phyloP scores from a whole-genome alignment of 2,329 filamentous ascomycete species.

The Nakataea oryzae region DNA sequence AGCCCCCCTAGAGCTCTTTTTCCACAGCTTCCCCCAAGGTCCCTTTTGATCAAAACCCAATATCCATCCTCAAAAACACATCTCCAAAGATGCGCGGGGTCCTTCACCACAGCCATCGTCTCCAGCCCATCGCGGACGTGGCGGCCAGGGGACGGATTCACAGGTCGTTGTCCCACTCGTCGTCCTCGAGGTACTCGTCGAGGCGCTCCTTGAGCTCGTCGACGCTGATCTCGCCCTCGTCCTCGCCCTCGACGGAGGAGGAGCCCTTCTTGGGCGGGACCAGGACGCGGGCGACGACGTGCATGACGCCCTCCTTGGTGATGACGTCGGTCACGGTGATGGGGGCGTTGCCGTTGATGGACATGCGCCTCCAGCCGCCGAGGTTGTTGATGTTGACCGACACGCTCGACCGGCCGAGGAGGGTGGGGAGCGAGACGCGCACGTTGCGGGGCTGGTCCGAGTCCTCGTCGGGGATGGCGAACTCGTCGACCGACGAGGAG shows the following conservation, averaged over 20 bases:
- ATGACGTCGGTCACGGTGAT: slow-evolving; percentile 61
- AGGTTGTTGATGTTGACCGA: slow-evolving; percentile 61
- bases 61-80: not conserved
- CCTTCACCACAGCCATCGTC: not conserved
- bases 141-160: not conserved
- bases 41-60: too few relatives aligned
- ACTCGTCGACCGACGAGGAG: slow-evolving; percentile 13
- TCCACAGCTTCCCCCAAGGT: too few relatives aligned
- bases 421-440: slow-evolving; percentile 62
- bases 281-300: slow-evolving; percentile 62
- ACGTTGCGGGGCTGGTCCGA: slow-evolving; percentile 8
- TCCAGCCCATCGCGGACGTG: not conserved
- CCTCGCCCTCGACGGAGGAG: slow-evolving; percentile 19
- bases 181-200: slow-evolving; percentile 29
- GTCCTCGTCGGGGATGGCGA: slow-evolving; percentile 20
- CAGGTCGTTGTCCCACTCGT: slow-evolving; percentile 5
- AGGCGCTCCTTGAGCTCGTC: slow-evolving; percentile 51
- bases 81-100: not conserved
- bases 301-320: slow-evolving; percentile 72
- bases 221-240: slow-evolving; percentile 40
- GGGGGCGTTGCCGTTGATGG: slow-evolving; percentile 61
- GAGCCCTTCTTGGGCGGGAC: slow-evolving; percentile 57
- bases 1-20: not conserved
- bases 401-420: slow-evolving; percentile 55
- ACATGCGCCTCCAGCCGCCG: slow-evolving; percentile 59